These are phyloP conservation scores for Nemania bipapillata DNA, from an alignment of 2,329 filamentous ascomycete species.

Conservation along the genomic window DNA sequence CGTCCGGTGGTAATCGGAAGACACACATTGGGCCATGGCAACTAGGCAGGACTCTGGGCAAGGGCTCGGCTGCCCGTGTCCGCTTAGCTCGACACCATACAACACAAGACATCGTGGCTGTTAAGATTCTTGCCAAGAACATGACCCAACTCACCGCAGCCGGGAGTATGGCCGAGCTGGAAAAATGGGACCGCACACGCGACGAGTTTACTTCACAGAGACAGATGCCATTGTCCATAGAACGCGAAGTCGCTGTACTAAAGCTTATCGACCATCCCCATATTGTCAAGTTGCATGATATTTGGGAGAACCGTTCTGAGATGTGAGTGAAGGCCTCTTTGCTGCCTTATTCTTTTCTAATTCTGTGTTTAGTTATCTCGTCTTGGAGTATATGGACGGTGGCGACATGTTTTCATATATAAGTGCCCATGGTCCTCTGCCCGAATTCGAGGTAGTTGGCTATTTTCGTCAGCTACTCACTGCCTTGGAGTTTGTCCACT, in stretches of 20 bases:
- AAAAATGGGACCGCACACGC: slow-evolving; percentile 73
- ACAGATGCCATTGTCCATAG: slow-evolving; percentile 85
- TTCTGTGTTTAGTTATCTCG: slow-evolving; percentile 76
- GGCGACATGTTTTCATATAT: slow-evolving; percentile 89
- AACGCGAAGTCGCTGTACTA: slow-evolving; percentile 95
- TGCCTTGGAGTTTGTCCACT: slow-evolving; percentile 90
- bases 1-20: slow-evolving; percentile 61
- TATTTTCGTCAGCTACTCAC: slow-evolving; percentile 95
- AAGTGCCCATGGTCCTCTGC: slow-evolving; percentile 74
- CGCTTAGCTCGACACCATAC: slow-evolving; percentile 82
- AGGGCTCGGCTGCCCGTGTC: slow-evolving; percentile 89
- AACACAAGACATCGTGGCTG: slow-evolving; percentile 84
- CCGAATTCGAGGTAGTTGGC: slow-evolving; percentile 81
- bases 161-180: slow-evolving; percentile 84
- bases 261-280: slow-evolving; percentile 95
- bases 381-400: slow-evolving; percentile 87
- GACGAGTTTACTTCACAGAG: slow-evolving; percentile 69
- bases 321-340: slow-evolving; percentile 70
- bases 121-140: slow-evolving; percentile 93
- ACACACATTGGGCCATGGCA: slow-evolving; percentile 94
- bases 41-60: slow-evolving; percentile 86
- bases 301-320: slow-evolving; percentile 96
- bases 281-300: slow-evolving; percentile 92
- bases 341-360: slow-evolving; percentile 40
- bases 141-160: slow-evolving; percentile 83